phyloP scores from a whole-genome alignment of 1,284 basidiomycete species.

The Rhodotorula sp. region DNA sequence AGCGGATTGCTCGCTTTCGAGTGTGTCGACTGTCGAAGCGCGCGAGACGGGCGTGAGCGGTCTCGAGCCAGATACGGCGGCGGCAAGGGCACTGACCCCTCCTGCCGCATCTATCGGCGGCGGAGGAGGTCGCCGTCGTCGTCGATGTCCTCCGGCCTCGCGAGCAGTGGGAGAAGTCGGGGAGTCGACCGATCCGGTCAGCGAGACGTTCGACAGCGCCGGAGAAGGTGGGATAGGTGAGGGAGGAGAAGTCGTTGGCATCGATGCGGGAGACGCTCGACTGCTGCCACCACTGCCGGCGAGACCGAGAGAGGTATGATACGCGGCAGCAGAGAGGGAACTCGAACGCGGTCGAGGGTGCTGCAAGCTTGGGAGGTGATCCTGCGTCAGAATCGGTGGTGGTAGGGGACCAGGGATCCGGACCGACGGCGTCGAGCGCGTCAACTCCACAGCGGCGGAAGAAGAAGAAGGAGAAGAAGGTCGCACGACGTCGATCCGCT shows the following conservation, averaged over 20 bases:
- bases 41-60: not conserved
- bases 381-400: not conserved
- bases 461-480: not conserved
- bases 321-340: constrained; percentile 8
- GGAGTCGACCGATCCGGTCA: not conserved
- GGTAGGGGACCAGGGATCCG: not conserved
- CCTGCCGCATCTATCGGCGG: not conserved
- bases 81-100: not conserved
- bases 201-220: not conserved
- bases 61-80: not conserved
- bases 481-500: not conserved
- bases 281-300: too few species aligned
- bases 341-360: constrained; percentile 25
- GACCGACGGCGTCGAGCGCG: not conserved
- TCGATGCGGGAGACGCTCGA: not conserved
- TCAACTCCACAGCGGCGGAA: not conserved
- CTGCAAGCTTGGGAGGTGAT: not conserved
- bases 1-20: not conserved
- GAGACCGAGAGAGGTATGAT: constrained; percentile 5
- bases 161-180: constrained; percentile 1
- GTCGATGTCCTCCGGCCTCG: not conserved
- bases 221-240: not conserved
- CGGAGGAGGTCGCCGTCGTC: not conserved
- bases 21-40: not conserved
- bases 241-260: not conserved